Evolutionary conservation across 2,329 filamentous ascomycete genomes (phyloP).

Genomic region (Aureobasidium sp.): DNA sequence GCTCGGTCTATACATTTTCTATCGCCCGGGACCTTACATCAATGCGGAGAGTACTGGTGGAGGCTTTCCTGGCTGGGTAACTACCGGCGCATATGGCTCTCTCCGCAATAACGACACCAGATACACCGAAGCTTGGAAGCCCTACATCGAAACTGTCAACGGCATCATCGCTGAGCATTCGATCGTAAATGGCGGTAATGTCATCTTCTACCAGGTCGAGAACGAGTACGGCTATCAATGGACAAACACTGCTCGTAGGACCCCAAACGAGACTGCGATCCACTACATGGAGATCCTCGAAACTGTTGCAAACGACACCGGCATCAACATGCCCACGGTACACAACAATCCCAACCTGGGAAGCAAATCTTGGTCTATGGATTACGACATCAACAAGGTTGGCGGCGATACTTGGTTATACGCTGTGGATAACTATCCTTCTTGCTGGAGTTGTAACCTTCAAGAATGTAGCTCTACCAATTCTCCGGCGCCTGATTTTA

Average conservation of each 20-base stretch:
- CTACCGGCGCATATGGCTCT: slow-evolving; percentile 50
- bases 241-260: slow-evolving; percentile 30
- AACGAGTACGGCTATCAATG: slow-evolving; percentile 41
- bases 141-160: slow-evolving; percentile 43
- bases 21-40: slow-evolving; percentile 33
- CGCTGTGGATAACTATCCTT: slow-evolving; percentile 37
- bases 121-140: slow-evolving; percentile 47
- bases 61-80: slow-evolving; percentile 57
- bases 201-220: slow-evolving; percentile 52
- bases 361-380: slow-evolving; percentile 53
- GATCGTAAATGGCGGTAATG: slow-evolving; percentile 51
- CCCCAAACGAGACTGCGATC: slow-evolving; percentile 36
- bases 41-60: slow-evolving; percentile 58
- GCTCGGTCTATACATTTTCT: slow-evolving; percentile 49
- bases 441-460: slow-evolving; percentile 58
- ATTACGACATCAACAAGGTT: slow-evolving; percentile 45
- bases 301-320: slow-evolving; percentile 46
- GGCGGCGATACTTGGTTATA: slow-evolving; percentile 44
- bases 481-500: slow-evolving; percentile 50
- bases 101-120: slow-evolving; percentile 44
- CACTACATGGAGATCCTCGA: slow-evolving; percentile 54
- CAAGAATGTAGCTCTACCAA: slow-evolving; percentile 55
- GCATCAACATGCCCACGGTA: slow-evolving; percentile 52
- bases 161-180: slow-evolving; percentile 47
- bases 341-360: slow-evolving; percentile 56